Base-by-base conservation (phyloP, 2,329 filamentous ascomycete species). In the Xylaria hypoxylon region DNA sequence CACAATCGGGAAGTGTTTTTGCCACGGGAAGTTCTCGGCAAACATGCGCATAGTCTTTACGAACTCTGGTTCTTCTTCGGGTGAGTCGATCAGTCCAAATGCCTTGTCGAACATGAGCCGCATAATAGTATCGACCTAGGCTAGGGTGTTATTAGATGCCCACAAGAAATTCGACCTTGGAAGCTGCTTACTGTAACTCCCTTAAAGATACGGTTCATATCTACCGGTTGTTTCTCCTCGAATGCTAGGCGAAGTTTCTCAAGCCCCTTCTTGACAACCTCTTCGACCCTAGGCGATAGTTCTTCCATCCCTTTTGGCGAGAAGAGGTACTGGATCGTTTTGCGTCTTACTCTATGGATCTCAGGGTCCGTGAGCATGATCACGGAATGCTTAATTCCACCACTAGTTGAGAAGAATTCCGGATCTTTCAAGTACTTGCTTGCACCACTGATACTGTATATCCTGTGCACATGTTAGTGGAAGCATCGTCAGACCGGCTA, bases 41-140 rank as follows among this genome's bases (percentile, higher is more conserved):
- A 69, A 69, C 42, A 65, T 62, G 51, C 51, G 60, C 67, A 69
- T 64, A 1, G 57, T 64, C 24, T 45, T 51, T 1, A 67, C 45
- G 26, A 67, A 69, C 3, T 52, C 50, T 6, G 61, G 67, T 8
- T 69, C 61, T 26, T 65, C 60, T 31, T 64, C 63, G 7, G 45
- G 45, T 5, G 63, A 42, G 19, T 65, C 63, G 11, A 64, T 64
- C n/a, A 67, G 24, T n/a, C 53, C 47, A 19, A 67, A 52, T 1
- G 57, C 28, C 35, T 65, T 64, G 15, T 65, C 64, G 8, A 64
- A 64, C 56, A 69, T 57, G 3, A 69, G 45, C 7, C 24, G 35
- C 67, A 67, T 69, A 8, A 69, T 69, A 22, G 67, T 67, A 44
- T 69, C 67, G 13, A 69, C 61, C 64, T 68, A 48, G 13, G 2